These are phyloP conservation scores for Malus hybrid DNA, from an alignment of 331 rosid species.

Conservation along the genomic window DNA sequence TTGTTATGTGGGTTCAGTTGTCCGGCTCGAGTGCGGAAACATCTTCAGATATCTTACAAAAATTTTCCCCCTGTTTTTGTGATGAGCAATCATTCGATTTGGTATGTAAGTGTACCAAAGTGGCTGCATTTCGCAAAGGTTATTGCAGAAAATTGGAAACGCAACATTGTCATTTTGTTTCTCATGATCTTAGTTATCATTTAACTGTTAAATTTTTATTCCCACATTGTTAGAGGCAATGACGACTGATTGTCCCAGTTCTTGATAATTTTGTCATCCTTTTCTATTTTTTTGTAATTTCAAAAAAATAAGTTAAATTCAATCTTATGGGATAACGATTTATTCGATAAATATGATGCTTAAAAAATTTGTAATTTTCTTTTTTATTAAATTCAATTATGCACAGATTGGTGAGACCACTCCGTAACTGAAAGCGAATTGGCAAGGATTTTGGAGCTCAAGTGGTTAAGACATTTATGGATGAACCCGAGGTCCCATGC, in stretches of 20 bases:
- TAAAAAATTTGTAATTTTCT: neutral
- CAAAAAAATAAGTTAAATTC: neutral
- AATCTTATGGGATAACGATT: neutral
- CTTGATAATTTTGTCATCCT: neutral
- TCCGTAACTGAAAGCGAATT: neutral
- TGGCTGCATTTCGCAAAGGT: neutral
- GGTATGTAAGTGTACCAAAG: neutral
- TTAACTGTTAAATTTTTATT: neutral
- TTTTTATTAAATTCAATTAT: no score
- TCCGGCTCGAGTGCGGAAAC: neutral
- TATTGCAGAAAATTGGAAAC: constrained; percentile 7
- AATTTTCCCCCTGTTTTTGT: neutral
- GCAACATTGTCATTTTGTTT: neutral
- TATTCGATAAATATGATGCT: neutral
- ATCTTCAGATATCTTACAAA: neutral
- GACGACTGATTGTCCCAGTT: neutral
- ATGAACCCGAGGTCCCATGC: neutral
- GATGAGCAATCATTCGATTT: neutral
- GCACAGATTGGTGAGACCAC: neutral
- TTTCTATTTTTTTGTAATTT: neutral
- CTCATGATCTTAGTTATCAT: neutral
- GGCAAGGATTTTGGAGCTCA: neutral
- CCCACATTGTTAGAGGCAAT: neutral
- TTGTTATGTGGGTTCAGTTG: neutral
- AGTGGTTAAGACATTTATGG: no score